These are phyloP conservation scores for Penstemon newberryi DNA, from an alignment of 257 asterid genomes.

Conservation along the genomic window DNA sequence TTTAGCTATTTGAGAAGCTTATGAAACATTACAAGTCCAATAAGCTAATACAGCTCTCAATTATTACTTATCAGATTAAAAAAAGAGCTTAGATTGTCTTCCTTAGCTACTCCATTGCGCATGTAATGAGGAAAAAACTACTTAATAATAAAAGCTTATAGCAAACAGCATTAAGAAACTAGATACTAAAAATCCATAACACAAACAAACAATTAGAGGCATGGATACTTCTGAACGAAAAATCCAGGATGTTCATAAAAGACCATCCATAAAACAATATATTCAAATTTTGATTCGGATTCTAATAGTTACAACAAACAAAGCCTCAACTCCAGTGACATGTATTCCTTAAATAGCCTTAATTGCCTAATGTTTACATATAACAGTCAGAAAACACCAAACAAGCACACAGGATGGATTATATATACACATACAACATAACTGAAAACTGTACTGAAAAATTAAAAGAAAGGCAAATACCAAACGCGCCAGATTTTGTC, in stretches of 20 bases:
- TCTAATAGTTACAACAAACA: background rate
- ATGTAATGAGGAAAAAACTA: slow-evolving; percentile 3
- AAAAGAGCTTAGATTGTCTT: background rate
- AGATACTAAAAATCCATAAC: background rate
- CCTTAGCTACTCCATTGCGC: slow-evolving; percentile 4
- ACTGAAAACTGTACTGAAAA: background rate
- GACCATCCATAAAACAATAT: background rate
- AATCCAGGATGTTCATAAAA: background rate
- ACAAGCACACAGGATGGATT: background rate
- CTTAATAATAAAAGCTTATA: background rate
- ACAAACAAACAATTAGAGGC: background rate
- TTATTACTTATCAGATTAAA: background rate
- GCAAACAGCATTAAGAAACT: slow-evolving; percentile 5
- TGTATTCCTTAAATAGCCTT: slow-evolving; percentile 3
- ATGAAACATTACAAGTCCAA: slow-evolving; percentile 8
- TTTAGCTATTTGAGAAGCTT: slow-evolving; percentile 8
- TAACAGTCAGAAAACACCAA: slow-evolving; percentile 20
- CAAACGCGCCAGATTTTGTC: slow-evolving; percentile 94
- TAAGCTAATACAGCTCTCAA: slow-evolving; percentile 2
- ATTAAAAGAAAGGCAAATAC: slow-evolving; percentile 35
- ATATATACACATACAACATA: background rate
- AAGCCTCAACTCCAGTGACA: slow-evolving; percentile 4
- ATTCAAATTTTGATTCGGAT: background rate
- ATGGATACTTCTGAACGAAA: background rate
- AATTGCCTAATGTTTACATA: slow-evolving; percentile 8